Base-by-base conservation (phyloP, 2,329 filamentous ascomycete species). In the Alternaria viburni region DNA sequence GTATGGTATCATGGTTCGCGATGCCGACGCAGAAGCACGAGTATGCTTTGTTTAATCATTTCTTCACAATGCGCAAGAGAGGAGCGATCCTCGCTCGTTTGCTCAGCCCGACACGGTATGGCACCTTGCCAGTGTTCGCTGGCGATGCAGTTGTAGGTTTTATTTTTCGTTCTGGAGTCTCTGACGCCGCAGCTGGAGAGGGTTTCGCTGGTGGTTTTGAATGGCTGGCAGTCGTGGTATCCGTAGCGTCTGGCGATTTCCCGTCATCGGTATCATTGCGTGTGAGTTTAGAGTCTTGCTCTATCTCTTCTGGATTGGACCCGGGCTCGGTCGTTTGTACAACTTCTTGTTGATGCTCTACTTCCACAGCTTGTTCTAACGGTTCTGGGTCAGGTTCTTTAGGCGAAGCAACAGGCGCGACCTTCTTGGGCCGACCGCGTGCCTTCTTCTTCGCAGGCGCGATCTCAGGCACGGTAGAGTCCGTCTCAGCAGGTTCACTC, bases 71-170 rank as follows among this genome's bases (percentile, higher is more conserved):
- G 63, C 82, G 83, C 56, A 86, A 74, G 47, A 86, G 69, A 9
- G 84, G 83, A 45, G 83, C 78, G 56, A 86, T 85, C 57, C 82
- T 80, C 21, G 80, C 81, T 45, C 81, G 79, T 74, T 81, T 83
- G 71, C 83, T 86, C 41, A 86, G 72, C 3, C 84, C 84, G 45
- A 86, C 84, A 23, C 84, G 76, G 52, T 83, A 83, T 2, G 75
- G 70, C 21, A 81, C 76, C 66, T 83, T 84, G 15, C 79, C 71
- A 72, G 77, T 80, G 55, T 56, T 72, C 11, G 71, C 61, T 9
- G 75, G 68, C 36, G 74, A 77, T 52, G 69, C 70, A 30, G 46
- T 69, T 50, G 58, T 50, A 58, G 55, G 52, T 57, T 64, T 70
- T 12, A 61, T 59, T 55, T 66, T 62, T 57, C 61, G 65, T 23